Evolutionary conservation across 495 filamentous ascomycete genomes (phyloP).

Genomic region (Lophiostoma macrostomum): DNA sequence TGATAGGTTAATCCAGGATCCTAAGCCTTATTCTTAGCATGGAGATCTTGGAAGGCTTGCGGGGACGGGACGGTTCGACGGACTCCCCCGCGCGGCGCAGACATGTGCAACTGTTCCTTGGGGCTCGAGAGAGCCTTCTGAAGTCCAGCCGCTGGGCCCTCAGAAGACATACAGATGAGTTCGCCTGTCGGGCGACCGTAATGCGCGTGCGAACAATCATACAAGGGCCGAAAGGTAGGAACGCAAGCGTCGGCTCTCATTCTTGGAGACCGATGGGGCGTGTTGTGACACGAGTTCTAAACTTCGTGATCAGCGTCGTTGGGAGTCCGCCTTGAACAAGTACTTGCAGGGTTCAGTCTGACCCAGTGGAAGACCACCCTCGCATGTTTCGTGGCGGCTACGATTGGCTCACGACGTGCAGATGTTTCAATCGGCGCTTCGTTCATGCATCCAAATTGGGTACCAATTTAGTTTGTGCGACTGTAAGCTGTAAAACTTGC

Average conservation of each 20-base stretch:
- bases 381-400: constrained; percentile 27
- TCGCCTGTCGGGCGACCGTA: no score
- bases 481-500: constrained; percentile 13
- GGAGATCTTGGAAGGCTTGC: no score
- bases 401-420: constrained; percentile 30
- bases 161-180: no score
- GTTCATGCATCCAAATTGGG: constrained; percentile 12
- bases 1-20: no score
- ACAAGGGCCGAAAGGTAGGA: no score
- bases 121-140: no score
- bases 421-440: constrained; percentile 30
- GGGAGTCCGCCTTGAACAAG: background rate
- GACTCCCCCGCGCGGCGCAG: background rate
- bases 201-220: no score
- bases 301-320: constrained; percentile 1
- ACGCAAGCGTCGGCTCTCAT: no score
- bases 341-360: constrained; percentile 10
- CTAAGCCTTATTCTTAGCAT: constrained; percentile 8
- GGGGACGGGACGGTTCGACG: constrained; percentile 20
- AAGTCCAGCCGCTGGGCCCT: no score
- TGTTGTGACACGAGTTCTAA: background rate
- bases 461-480: constrained; percentile 4
- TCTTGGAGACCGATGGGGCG: no score
- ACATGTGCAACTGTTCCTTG: no score
- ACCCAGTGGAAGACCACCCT: constrained; percentile 10